Evolutionary conservation across 129 eudicot species (phyloP).

Genomic region (Helichrysum umbraculigerum): DNA sequence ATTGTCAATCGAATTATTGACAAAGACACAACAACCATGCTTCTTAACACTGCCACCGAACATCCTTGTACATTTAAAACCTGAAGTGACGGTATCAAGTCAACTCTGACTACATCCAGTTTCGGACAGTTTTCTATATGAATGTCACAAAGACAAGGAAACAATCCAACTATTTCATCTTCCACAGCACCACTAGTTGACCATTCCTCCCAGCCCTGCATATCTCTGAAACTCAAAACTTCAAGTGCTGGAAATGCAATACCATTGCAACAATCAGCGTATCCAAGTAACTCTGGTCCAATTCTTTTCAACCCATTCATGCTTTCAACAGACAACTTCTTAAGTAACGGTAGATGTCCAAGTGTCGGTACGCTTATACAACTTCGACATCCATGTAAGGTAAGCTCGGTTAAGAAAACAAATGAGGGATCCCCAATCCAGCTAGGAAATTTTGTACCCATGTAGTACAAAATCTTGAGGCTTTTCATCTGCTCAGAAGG

Average conservation of each 20-base stretch:
- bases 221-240: slow-evolving; percentile 5
- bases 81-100: neutral
- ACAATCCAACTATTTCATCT: neutral
- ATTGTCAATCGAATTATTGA: neutral
- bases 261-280: neutral
- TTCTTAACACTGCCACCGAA: neutral
- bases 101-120: neutral
- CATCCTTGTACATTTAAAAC: neutral
- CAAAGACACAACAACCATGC: neutral
- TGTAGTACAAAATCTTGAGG: slow-evolving; percentile 29
- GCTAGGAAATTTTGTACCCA: slow-evolving; percentile 41
- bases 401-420: slow-evolving; percentile 29
- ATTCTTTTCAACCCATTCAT: slow-evolving; percentile 38
- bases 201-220: slow-evolving; percentile 32
- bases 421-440: slow-evolving; percentile 54
- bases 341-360: slow-evolving; percentile 47
- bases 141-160: slow-evolving; percentile 24
- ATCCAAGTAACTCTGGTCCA: slow-evolving; percentile 42
- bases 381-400: slow-evolving; percentile 26
- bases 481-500: neutral
- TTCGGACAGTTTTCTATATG: neutral
- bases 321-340: slow-evolving; percentile 24
- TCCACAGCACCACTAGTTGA: neutral
- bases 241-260: slow-evolving; percentile 41
- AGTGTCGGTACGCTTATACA: slow-evolving; percentile 44